Base-by-base conservation (phyloP, 441 rosid species). In the Adansonia gregorii region DNA sequence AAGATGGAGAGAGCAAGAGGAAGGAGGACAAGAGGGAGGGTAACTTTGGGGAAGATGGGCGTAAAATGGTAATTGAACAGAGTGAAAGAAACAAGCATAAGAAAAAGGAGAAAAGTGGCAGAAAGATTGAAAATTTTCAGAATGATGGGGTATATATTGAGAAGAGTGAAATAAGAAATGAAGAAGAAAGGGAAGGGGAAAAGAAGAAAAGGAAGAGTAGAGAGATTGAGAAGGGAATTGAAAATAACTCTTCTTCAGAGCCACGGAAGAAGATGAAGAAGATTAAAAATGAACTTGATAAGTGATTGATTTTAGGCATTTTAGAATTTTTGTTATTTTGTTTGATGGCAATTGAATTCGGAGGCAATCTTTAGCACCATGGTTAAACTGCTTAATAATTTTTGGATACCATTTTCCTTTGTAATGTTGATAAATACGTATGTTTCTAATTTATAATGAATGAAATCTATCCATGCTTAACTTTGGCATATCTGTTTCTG, bases 231-330 rank as follows among this genome's bases (percentile, higher is more conserved):
- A 69, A 56, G 35, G 74, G 24, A 59, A 68, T 43, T 31, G 79
- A 45, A 69, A 58, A 46, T 46, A 60, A 48, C 41, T 72, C 75
- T 68, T 77, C 69, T 46, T 58, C 74, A 43, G 39, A 77, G 75
- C 67, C 31, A 12, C 19, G n/a, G 48, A 77, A 66, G 58, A 77
- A 69, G 67, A 31, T 31, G 39, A 46, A 76, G 59, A 67, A 24
- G 58, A 49, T 39, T 39, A 55, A 67, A 67, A 58, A 15, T 55
- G 66, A 76, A 55, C 74, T 8, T 45, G 66, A 67, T 41, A 19
- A 63, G 41, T 17, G 35, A 77, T 59, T 77, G 78, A 10, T 65
- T 41, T 9, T 17, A 9, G 51, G 20, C 49, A 17, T 15, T 75
- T 49, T 19, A 31, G 27, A 31, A 31, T 31, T 49, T 24, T 3